Base-by-base conservation (phyloP, 495 filamentous ascomycete species). In the Xylaria venustula region DNA sequence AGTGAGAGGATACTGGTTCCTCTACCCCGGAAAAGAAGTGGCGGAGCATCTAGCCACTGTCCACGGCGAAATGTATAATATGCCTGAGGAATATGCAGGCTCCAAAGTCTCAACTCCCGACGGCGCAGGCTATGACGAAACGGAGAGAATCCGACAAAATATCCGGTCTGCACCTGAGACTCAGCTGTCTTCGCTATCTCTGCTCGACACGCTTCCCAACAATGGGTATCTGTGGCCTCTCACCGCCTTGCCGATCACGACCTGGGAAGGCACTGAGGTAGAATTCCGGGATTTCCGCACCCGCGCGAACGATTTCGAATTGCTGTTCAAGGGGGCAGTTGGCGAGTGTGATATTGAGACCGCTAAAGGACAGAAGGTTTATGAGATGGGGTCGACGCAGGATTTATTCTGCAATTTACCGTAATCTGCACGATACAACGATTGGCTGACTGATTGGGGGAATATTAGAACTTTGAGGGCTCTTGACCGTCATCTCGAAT, bases 41-140 rank as follows among this genome's bases (percentile, higher is more conserved):
- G 70, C 73, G 2, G 72, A 76, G 49, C 69, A 81, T 7, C 62
- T 95, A 12, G 88, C 80, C 6, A 88, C 83, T 9, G 71, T 93
- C 2, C 91, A 96, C 69, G 83, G 79, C 63, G 92, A 96, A 54
- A 74, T 92, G 7, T 87, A 85, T 62, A 80, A 84, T 23, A 61
- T 78, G 0, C 90, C 90, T 0, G 90, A 94, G 71, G 91, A 94
- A 68, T 88, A 81, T 62, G 37, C 57, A 7, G 61, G 42, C 40
- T 65, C 60, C 41, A 54, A 63, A 17, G 46, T 49, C 22, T 58
- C 63, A 7, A 45, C 53, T 7, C 37, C 53, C 15, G 58, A 68
- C 15, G 64, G 67, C 12, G 59, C 64, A 12, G 58, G 44, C 42
- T 70, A 73, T 42, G 58, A 58, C 9, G 74, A 74, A 25, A 56